phyloP scores from a whole-genome alignment of 306 rosid species.

The Quercus alba region DNA sequence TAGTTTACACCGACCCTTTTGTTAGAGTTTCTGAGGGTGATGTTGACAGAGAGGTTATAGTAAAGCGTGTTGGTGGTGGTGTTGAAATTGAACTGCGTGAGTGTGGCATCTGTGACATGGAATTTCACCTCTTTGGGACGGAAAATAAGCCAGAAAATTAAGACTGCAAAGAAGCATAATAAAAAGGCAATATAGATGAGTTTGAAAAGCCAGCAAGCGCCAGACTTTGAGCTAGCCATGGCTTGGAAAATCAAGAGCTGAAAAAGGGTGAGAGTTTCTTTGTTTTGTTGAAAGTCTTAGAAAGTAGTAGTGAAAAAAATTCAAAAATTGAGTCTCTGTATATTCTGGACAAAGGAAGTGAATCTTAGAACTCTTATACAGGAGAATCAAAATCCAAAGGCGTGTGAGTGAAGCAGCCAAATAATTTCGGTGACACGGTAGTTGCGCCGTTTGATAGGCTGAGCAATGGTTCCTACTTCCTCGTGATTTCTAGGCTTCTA shows the following conservation, averaged over 20 bases:
- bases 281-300: no score
- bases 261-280: no score
- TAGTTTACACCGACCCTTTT: conserved; percentile 59
- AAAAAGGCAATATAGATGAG: not conserved
- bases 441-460: no score
- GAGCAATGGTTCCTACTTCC: no score
- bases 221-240: not conserved
- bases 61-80: conserved; percentile 26
- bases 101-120: conserved; percentile 41
- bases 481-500: no score
- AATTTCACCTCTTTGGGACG: conserved; percentile 43
- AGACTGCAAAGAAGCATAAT: conserved; percentile 16
- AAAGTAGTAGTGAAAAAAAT: no score
- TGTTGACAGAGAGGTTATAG: conserved; percentile 42
- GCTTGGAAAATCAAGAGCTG: not conserved
- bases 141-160: conserved; percentile 46
- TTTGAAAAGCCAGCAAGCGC: conserved; percentile 6
- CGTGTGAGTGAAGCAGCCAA: no score
- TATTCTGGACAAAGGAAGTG: no score
- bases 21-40: conserved; percentile 62
- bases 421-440: no score
- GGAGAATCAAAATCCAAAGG: no score
- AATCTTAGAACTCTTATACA: no score
- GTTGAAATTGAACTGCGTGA: conserved; percentile 41
- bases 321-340: no score